These are phyloP conservation scores for Naganishia onofrii DNA, from an alignment of 768 basidiomycete species.

Conservation along the genomic window DNA sequence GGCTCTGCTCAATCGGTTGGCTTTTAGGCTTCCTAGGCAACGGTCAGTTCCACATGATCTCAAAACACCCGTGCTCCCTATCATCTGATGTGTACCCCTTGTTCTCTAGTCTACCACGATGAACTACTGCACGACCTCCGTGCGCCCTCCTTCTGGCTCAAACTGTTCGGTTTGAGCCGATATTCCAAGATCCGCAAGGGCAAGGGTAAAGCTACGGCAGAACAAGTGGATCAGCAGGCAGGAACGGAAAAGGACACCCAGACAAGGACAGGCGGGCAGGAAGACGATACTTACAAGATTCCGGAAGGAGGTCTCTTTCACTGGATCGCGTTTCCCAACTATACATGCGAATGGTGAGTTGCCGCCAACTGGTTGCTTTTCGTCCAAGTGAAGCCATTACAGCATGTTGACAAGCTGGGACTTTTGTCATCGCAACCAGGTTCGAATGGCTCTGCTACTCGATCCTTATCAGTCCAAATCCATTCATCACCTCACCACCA, in stretches of 20 bases:
- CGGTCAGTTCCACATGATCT: conserved; percentile 33
- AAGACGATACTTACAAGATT: conserved; percentile 50
- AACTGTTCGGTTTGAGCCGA: conserved; percentile 4
- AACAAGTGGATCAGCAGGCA: conserved; percentile 54
- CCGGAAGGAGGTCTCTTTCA: conserved; percentile 74
- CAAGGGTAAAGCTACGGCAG: conserved; percentile 8
- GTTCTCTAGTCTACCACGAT: conserved; percentile 66
- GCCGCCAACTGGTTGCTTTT: not conserved
- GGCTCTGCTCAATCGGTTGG: conserved; percentile 68
- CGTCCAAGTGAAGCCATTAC: not conserved
- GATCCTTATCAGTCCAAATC: conserved; percentile 59
- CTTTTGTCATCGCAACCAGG: conserved; percentile 50
- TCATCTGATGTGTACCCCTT: not conserved
- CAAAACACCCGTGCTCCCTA: not conserved
- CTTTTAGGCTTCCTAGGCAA: conserved; percentile 71
- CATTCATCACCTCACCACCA: conserved; percentile 24
- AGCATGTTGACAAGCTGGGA: not conserved
- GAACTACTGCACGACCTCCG: conserved; percentile 82
- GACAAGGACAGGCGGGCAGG: conserved; percentile 43
- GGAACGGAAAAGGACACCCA: conserved; percentile 11
- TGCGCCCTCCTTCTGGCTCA: conserved; percentile 45
- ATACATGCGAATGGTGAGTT: conserved; percentile 75
- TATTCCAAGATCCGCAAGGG: conserved; percentile 19
- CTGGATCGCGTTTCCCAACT: conserved; percentile 86
- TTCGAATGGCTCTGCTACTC: conserved; percentile 88